Evolutionary conservation across 1,139 yeast genomes (phyloP).

Genomic region (Taphrina communis): DNA sequence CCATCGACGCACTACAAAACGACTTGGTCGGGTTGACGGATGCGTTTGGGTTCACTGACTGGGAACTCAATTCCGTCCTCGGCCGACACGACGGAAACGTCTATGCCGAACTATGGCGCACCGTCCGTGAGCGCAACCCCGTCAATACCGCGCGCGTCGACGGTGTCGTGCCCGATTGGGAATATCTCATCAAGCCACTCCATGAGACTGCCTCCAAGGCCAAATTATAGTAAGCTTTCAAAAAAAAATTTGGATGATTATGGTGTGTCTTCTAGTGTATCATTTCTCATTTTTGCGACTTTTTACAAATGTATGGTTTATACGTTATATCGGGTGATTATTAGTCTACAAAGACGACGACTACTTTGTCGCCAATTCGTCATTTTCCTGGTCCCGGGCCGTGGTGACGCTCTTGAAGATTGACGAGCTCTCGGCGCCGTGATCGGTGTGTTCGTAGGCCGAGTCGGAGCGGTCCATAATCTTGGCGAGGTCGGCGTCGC

Average conservation of each 20-base stretch:
- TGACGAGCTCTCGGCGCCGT: conserved; percentile 7
- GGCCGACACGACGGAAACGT: conserved; percentile 86
- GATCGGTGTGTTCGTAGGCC: conserved; percentile 32
- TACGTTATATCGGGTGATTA: neutral
- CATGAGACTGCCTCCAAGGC: conserved; percentile 18
- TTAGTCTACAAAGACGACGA: neutral
- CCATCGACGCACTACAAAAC: conserved; percentile 6
- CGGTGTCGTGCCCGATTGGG: conserved; percentile 24
- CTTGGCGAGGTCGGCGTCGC: conserved; percentile 46
- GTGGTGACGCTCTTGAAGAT: conserved; percentile 34
- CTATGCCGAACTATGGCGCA: conserved; percentile 61
- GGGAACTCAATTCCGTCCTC: conserved; percentile 80
- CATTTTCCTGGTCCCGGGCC: conserved; percentile 34
- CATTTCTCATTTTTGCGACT: neutral
- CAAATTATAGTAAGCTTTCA: conserved; percentile 1
- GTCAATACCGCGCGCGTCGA: conserved; percentile 23
- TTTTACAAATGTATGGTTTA: neutral
- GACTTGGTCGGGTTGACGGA: conserved; percentile 79
- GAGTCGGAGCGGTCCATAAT: conserved; percentile 45
- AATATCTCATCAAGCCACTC: conserved; percentile 23
- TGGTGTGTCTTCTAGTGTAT: too few species aligned
- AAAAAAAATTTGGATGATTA: too few species aligned
- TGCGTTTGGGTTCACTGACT: conserved; percentile 84
- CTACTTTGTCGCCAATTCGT: conserved; percentile 23
- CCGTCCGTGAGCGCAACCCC: conserved; percentile 31